Evolutionary conservation across 257 asterid species (phyloP), one percentile per base, ranked within the genome.

Genomic region (Solanum arcanum): DNA sequence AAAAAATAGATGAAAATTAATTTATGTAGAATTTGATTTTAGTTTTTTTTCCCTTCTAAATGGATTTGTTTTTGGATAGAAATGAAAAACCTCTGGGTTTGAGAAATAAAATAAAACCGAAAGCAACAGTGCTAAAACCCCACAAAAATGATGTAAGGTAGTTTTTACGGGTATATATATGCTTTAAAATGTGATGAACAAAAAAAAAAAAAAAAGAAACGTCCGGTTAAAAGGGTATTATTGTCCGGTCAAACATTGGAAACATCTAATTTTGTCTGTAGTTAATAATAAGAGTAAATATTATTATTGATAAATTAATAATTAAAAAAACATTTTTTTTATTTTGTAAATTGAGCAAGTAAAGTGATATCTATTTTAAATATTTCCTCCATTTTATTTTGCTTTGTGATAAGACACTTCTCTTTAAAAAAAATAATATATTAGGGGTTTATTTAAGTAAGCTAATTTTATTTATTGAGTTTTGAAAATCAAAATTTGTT

Each of bases 71-170:
- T 29, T 27, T 16, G 29, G 29, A 68, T 68, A 13, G 9, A 16
- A 66, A 70, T 15, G 68, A 86, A 52, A 73, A 73, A 73, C 83
- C 88, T 73, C 84, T 86, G 83, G 84, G 88, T 86, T 73, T 86
- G 88, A 62, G 75, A 72, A 85, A 49, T 60, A 60, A 1, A 72
- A 52, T 35, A 66, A 47, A 9, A 52, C 20, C 39, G 41, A 44
- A 44, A 72, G 31, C 35, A 85, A 86, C 25, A 86, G 59, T 64
- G 74, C 84, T 86, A 86, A 86, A 86, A 73, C 88, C 88, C 84
- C 88, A 81, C 70, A 33, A 49, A 31, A 41, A 29, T 78, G 84
- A 78, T 46, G 68, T 47, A 78, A 78, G 84, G 66, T 78, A 80
- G 84, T 80, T 80, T 80, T 27, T 80, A 47, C 44, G 46, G 85